phyloP scores from a whole-genome alignment of 176 grass and related monocot genomes.

The Cenchrus purpureus region DNA sequence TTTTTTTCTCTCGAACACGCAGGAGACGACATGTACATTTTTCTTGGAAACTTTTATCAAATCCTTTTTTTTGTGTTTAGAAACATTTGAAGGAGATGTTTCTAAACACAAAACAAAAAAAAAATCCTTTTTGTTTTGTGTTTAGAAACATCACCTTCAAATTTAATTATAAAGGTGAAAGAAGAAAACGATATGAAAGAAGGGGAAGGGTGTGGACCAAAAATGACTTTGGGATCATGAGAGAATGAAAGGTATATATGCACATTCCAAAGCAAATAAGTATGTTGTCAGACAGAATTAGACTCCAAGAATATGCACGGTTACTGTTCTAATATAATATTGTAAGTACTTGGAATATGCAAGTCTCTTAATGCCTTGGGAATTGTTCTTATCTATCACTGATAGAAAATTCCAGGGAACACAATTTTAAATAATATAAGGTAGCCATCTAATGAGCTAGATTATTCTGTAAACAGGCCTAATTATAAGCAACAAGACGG shows the following conservation, averaged over 20 bases:
- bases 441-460: conserved; percentile 37
- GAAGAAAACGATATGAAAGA: conserved; percentile 28
- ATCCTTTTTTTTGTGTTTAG: not conserved
- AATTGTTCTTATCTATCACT: conserved; percentile 57
- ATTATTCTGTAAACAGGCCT: conserved; percentile 40
- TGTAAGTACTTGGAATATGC: conserved; percentile 53
- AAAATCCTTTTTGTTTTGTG: not conserved
- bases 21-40: not conserved
- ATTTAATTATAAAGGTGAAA: conserved; percentile 13
- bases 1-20: too few relatives aligned
- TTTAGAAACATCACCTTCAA: not conserved
- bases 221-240: conserved; percentile 76
- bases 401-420: conserved; percentile 55
- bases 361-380: conserved; percentile 57
- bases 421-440: conserved; percentile 50
- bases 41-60: not conserved
- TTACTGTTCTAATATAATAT: conserved; percentile 54
- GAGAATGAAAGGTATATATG: conserved; percentile 72
- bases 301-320: not conserved
- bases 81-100: too few relatives aligned
- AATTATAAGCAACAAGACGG: conserved; percentile 49
- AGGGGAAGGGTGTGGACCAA: conserved; percentile 37
- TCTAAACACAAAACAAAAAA: too few relatives aligned
- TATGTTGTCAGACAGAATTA: conserved; percentile 67
- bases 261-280: conserved; percentile 66